Percentiles rank a stretch among this genome's conserved stretches.
Evolutionary conservation across 1,284 basidiomycete species (phyloP).

Genomic region (Microbotryum violaceum): DNA sequence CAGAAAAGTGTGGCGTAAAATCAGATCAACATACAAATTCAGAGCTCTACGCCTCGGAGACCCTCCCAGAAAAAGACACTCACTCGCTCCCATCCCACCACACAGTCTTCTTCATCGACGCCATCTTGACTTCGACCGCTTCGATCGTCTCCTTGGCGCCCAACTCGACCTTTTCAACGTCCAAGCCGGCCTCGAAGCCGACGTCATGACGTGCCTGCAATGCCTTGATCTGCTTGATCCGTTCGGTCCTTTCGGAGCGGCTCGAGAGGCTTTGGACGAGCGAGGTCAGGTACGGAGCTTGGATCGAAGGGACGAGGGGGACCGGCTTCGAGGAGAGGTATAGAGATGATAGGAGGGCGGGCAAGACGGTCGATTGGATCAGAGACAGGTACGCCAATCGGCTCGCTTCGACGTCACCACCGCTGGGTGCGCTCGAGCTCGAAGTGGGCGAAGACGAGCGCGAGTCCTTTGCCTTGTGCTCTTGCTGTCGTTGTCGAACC

Average conservation of each 20-base stretch:
- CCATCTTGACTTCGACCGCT: slow-evolving; percentile 23
- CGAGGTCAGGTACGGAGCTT: slow-evolving; percentile 2
- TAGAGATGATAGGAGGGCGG: slow-evolving; percentile 21
- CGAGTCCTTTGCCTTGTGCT: not conserved
- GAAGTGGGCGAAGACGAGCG: not conserved
- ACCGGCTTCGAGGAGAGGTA: slow-evolving; percentile 17
- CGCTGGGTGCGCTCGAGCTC: not conserved
- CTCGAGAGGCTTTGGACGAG: not conserved
- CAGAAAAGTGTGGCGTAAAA: too few relatives aligned
- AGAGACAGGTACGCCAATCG: slow-evolving; percentile 23
- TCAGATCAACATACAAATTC: not conserved
- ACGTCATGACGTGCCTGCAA: slow-evolving; percentile 14
- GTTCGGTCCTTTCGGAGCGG: slow-evolving; percentile 1
- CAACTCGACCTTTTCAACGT: slow-evolving; percentile 26
- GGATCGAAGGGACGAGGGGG: not conserved
- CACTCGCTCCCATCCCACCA: slow-evolving; percentile 22
- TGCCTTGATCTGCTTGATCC: slow-evolving; percentile 20
- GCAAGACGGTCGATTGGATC: slow-evolving; percentile 19
- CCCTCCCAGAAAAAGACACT: not conserved
- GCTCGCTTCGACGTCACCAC: slow-evolving; percentile 6
- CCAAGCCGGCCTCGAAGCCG: slow-evolving; percentile 9
- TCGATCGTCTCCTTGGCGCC: slow-evolving; percentile 21
- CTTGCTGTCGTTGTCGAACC: not conserved
- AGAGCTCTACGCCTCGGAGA: too few relatives aligned
- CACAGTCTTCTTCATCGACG: not conserved